Conservation (phyloP, 805 yeast species). For the Zygosaccharomyces lentus region DNA sequence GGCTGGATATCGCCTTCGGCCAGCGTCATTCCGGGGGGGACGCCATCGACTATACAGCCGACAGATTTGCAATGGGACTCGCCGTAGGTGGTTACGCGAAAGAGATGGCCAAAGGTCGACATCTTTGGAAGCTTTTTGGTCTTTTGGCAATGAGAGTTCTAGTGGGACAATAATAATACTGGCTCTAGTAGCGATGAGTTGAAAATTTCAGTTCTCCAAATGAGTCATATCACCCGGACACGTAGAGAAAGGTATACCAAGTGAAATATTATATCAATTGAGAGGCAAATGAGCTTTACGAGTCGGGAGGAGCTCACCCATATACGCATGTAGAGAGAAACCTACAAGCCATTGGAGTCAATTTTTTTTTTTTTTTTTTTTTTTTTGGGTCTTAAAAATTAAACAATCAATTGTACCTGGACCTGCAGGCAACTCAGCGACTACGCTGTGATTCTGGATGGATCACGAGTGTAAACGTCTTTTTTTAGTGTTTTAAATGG, state of each 20-base stretch:
- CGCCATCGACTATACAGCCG: conserved; percentile 97
- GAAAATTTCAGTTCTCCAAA: neutral
- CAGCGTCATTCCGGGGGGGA: conserved; percentile 89
- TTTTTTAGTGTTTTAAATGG: too few species aligned
- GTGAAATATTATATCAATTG: too few species aligned
- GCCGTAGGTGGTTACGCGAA: conserved; percentile 90
- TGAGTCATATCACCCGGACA: neutral
- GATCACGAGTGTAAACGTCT: too few species aligned
- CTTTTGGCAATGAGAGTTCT: neutral
- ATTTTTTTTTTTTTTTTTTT: too few species aligned
- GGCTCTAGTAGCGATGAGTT: neutral
- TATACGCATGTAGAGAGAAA: too few species aligned
- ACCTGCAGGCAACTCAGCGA: too few species aligned
- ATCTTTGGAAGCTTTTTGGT: conserved; percentile 32
- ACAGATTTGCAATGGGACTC: conserved; percentile 97
- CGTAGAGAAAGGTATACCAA: neutral
- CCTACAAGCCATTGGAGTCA: too few species aligned
- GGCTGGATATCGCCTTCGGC: conserved; percentile 90
- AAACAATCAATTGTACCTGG: too few species aligned
- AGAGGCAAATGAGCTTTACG: too few species aligned
- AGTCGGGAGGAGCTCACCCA: too few species aligned
- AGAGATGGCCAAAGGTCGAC: conserved; percentile 67
- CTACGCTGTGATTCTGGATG: too few species aligned
- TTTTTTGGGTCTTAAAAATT: too few species aligned
- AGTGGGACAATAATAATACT: neutral